Percentiles rank a stretch among this genome's conserved stretches.
These are phyloP conservation scores for Excoecaria cochinchinensis DNA, from an alignment of 345 rosid species.

Conservation along the genomic window DNA sequence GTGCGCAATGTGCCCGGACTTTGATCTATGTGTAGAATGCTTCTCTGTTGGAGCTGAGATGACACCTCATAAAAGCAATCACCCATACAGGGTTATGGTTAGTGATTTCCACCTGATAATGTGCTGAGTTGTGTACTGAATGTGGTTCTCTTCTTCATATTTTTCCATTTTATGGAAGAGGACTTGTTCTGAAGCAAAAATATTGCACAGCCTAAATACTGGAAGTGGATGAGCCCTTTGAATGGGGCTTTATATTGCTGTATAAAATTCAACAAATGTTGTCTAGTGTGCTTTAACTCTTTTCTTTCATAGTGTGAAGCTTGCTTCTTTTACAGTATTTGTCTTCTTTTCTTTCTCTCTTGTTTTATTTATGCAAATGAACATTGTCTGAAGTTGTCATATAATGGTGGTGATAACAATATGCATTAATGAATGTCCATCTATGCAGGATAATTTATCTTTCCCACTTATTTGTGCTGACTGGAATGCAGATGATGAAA, in stretches of 20 bases:
- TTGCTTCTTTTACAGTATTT: neutral
- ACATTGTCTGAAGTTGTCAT: neutral
- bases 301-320: neutral
- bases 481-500: conserved; percentile 99
- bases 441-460: conserved; percentile 75
- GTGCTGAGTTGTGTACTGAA: neutral
- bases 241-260: neutral
- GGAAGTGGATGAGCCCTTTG: neutral
- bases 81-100: conserved; percentile 93
- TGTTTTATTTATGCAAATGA: neutral
- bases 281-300: conserved; percentile 8
- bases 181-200: neutral
- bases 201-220: neutral
- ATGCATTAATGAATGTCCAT: conserved; percentile 11
- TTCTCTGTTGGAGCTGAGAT: conserved; percentile 95
- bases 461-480: conserved; percentile 85
- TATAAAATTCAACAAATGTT: neutral
- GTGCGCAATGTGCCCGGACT: conserved; percentile 92
- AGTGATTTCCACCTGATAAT: conserved; percentile 32
- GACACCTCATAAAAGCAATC: conserved; percentile 81
- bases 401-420: conserved; percentile 4
- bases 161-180: neutral
- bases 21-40: conserved; percentile 94
- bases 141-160: neutral
- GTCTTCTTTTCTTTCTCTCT: neutral